Percentiles rank a stretch among this genome's conserved stretches.
phyloP scores from a whole-genome alignment of 2,329 filamentous ascomycete genomes.

The Fusarium brevicatenulatum region DNA sequence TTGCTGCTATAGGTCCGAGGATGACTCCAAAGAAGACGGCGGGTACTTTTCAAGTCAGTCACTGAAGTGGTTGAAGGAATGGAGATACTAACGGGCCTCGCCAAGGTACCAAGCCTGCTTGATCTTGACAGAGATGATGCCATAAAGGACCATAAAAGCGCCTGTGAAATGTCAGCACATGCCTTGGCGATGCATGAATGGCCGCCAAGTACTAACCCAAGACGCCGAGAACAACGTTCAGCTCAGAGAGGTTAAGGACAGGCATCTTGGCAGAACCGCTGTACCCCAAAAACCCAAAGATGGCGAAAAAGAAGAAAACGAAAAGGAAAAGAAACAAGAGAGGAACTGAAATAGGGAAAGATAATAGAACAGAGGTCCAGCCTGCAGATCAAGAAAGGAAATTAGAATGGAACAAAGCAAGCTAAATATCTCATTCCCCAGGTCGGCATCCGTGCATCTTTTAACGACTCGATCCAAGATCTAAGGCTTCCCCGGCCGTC shows the following conservation, averaged over 20 bases:
- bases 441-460: not conserved
- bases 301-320: not conserved
- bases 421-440: not conserved
- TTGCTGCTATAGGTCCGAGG: conserved; percentile 64
- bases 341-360: not conserved
- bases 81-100: conserved; percentile 57
- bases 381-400: not conserved
- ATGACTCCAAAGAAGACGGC: conserved; percentile 63
- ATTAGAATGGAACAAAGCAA: not conserved
- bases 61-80: not conserved
- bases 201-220: not conserved
- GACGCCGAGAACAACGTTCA: not conserved
- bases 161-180: conserved; percentile 44
- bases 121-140: conserved; percentile 62
- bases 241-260: not conserved
- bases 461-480: not conserved
- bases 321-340: not conserved
- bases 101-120: conserved; percentile 65
- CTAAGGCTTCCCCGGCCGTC: not conserved
- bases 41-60: conserved; percentile 54
- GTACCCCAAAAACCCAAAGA: not conserved
- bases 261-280: not conserved
- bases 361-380: not conserved
- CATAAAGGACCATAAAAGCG: conserved; percentile 59
- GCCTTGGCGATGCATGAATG: not conserved